Conservation (phyloP, 2,329 filamentous ascomycete species). For the Dactylellina parvicollis region DNA sequence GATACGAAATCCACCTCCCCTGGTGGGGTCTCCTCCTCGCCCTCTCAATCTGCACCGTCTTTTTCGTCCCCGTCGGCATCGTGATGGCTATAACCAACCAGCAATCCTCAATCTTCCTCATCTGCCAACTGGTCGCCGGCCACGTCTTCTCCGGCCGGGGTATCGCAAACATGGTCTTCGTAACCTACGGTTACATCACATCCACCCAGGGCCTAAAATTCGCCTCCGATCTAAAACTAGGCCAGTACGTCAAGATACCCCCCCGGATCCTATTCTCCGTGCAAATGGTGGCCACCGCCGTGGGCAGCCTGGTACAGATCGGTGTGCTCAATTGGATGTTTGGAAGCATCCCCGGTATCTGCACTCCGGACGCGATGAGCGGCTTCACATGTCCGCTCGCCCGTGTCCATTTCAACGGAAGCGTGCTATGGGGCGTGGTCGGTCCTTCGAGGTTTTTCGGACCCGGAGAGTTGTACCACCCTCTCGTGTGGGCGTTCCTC, state of each 20-base stretch:
- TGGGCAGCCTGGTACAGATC: conserved; percentile 83
- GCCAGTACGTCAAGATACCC: conserved; percentile 88
- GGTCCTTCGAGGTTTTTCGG: conserved; percentile 86
- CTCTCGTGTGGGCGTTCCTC: conserved; percentile 82
- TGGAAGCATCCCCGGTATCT: conserved; percentile 76
- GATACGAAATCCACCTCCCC: conserved; percentile 81
- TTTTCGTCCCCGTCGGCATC: conserved; percentile 90
- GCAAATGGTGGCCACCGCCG: conserved; percentile 77
- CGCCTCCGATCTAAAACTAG: conserved; percentile 84
- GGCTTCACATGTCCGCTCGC: conserved; percentile 89
- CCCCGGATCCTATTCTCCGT: conserved; percentile 81
- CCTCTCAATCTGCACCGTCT: conserved; percentile 77
- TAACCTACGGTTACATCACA: conserved; percentile 89
- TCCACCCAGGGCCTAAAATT: conserved; percentile 91
- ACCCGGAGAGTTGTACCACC: conserved; percentile 75
- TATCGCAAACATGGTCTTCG: conserved; percentile 92
- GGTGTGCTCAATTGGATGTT: conserved; percentile 92
- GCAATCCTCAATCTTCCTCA: conserved; percentile 84
- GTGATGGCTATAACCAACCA: conserved; percentile 94
- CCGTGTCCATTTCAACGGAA: conserved; percentile 88
- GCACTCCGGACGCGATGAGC: conserved; percentile 81
- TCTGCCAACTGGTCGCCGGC: conserved; percentile 86
- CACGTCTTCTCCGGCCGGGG: conserved; percentile 83
- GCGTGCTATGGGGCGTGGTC: conserved; percentile 88
- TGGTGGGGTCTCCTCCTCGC: conserved; percentile 87